Evolutionary conservation across 192 early-diverging fungal genomes (phyloP).

Genomic region (Umbelopsis ramanniana): DNA sequence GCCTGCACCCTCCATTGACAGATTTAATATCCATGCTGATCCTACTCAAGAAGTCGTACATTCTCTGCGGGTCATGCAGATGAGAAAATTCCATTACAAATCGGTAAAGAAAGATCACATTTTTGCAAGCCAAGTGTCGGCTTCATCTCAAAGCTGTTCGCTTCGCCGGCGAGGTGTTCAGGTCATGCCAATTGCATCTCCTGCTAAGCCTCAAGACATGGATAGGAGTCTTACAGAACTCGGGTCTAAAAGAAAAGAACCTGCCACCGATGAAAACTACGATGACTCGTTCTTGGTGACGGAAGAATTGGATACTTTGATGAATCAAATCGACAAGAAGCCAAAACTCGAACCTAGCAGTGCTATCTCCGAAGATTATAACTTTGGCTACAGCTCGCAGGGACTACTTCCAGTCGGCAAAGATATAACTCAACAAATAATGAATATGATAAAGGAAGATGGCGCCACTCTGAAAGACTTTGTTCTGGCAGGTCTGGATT

Average conservation of each 20-base stretch:
- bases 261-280: constrained; percentile 3
- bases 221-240: neutral
- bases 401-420: neutral
- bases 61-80: neutral
- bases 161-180: neutral
- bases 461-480: constrained; percentile 1
- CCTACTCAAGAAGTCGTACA: constrained; percentile 7
- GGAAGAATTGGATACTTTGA: neutral
- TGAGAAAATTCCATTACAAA: neutral
- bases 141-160: neutral
- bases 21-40: constrained; percentile 8
- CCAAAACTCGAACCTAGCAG: constrained; percentile 3
- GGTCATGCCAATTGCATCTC: neutral
- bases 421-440: neutral
- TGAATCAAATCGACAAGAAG: constrained; percentile 1
- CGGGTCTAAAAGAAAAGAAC: neutral
- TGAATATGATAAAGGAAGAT: neutral
- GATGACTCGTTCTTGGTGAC: neutral
- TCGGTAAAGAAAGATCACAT: neutral
- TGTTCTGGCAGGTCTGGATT: constrained; percentile 6
- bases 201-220: neutral
- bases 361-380: neutral
- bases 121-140: neutral
- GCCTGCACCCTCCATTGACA: neutral
- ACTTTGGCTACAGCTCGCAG: neutral